These are phyloP conservation scores for Nyssa sinensis DNA, from an alignment of 148 eudicot genomes.

Conservation along the genomic window DNA sequence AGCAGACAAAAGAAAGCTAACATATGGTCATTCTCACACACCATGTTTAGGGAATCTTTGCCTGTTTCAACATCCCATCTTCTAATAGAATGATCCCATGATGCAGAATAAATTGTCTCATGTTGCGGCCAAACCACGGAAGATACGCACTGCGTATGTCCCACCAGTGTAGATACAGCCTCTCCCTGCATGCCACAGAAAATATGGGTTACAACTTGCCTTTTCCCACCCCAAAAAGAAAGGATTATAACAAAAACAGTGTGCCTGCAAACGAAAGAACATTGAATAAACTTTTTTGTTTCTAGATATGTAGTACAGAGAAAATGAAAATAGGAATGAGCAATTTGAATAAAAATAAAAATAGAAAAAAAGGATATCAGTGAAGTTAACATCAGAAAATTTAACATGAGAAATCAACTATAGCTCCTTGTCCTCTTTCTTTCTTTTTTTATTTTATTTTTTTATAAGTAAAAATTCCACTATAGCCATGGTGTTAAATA, in stretches of 20 bases:
- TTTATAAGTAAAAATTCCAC: too few species aligned
- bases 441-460: too few species aligned
- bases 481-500: too few species aligned
- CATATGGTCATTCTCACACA: conserved; percentile 23
- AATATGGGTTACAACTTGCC: background rate
- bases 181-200: conserved; percentile 54
- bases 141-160: conserved; percentile 90
- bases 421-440: too few species aligned
- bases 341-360: background rate
- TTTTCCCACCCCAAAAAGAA: background rate
- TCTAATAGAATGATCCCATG: conserved; percentile 94
- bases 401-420: too few species aligned
- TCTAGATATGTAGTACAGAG: background rate
- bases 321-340: background rate
- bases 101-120: conserved; percentile 85
- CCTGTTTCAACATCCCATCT: conserved; percentile 95
- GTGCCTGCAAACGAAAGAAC: background rate
- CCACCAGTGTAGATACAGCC: conserved; percentile 73
- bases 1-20: background rate
- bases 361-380: background rate
- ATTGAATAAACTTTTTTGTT: background rate
- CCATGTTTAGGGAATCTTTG: conserved; percentile 71
- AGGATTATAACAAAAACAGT: background rate
- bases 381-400: background rate
- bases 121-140: conserved; percentile 79